Conservation (phyloP, 495 filamentous ascomycete genomes). For the Aspergillus carlsbadensis region DNA sequence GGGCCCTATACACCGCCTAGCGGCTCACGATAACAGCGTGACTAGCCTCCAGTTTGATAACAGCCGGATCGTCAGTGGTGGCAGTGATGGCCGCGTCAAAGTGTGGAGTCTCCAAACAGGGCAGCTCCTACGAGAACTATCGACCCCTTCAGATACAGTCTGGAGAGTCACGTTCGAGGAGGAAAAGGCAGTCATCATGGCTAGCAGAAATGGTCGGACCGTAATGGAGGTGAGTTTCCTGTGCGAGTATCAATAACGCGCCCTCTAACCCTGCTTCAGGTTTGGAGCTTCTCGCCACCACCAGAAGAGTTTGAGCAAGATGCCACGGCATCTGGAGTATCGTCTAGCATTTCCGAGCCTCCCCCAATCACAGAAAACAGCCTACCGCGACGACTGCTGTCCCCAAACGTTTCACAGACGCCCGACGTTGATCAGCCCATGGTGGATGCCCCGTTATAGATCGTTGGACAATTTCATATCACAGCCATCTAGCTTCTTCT, state of each 20-base stretch:
- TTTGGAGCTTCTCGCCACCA: slow-evolving; percentile 89
- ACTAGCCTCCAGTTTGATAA: slow-evolving; percentile 97
- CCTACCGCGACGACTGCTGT: slow-evolving; percentile 26
- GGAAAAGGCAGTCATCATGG: slow-evolving; percentile 96
- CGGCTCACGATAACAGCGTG: slow-evolving; percentile 98
- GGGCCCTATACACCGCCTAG: slow-evolving; percentile 86
- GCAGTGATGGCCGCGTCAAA: slow-evolving; percentile 93
- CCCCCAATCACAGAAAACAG: slow-evolving; percentile 21
- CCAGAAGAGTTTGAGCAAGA: slow-evolving; percentile 52
- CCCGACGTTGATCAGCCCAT: slow-evolving; percentile 40
- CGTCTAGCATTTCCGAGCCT: slow-evolving; percentile 39
- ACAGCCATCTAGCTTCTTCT: slow-evolving; percentile 27
- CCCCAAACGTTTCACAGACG: slow-evolving; percentile 27
- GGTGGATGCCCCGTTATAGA: slow-evolving; percentile 39
- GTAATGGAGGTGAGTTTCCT: slow-evolving; percentile 84
- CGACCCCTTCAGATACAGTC: slow-evolving; percentile 85
- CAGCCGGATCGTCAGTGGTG: slow-evolving; percentile 88
- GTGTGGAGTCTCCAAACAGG: slow-evolving; percentile 95
- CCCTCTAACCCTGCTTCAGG: slow-evolving; percentile 47
- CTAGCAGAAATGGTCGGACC: slow-evolving; percentile 74
- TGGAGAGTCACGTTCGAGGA: slow-evolving; percentile 98
- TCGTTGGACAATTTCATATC: slow-evolving; percentile 12
- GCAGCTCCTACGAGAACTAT: slow-evolving; percentile 85
- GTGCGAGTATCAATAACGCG: slow-evolving; percentile 4
- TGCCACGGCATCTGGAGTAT: slow-evolving; percentile 31